phyloP scores from a whole-genome alignment of 257 asterid species.

The Henckelia pumila region DNA sequence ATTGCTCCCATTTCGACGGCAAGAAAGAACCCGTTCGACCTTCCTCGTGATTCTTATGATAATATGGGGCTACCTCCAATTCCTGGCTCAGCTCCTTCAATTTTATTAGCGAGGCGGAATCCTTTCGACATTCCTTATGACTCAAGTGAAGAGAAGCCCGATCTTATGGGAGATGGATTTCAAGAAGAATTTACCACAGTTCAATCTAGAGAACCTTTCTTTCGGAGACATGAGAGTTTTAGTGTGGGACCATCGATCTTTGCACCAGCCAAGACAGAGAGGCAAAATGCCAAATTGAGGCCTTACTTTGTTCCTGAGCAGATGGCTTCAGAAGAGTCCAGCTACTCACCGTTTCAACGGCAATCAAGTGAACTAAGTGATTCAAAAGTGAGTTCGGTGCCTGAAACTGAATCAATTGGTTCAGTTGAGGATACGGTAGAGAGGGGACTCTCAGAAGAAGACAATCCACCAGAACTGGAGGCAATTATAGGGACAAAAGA shows the following conservation, averaged over 20 bases:
- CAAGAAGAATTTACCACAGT: conserved; percentile 43
- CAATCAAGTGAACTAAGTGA: conserved; percentile 63
- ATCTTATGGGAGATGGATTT: conserved; percentile 45
- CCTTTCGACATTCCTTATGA: conserved; percentile 53
- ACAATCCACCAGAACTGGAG: conserved; percentile 23
- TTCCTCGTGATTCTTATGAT: conserved; percentile 33
- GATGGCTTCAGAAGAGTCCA: conserved; percentile 39
- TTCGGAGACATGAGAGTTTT: conserved; percentile 65
- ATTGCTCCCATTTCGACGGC: conserved; percentile 56
- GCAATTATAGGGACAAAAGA: conserved; percentile 13
- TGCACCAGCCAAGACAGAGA: conserved; percentile 45
- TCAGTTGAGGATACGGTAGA: conserved; percentile 42
- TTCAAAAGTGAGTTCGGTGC: conserved; percentile 45
- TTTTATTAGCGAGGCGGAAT: conserved; percentile 38
- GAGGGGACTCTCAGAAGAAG: conserved; percentile 35
- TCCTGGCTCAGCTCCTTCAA: conserved; percentile 70
- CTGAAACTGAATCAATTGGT: conserved; percentile 44
- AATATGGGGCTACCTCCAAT: conserved; percentile 32
- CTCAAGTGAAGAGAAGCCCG: conserved; percentile 37
- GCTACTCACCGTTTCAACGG: conserved; percentile 45
- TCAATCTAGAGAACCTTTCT: conserved; percentile 50
- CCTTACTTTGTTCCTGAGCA: conserved; percentile 66
- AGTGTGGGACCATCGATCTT: conserved; percentile 57
- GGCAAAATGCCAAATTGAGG: conserved; percentile 42
- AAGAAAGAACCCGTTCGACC: conserved; percentile 72